Evolutionary conservation across 192 early-diverging fungal genomes (phyloP).

Genomic region (Coemansia sp.): DNA sequence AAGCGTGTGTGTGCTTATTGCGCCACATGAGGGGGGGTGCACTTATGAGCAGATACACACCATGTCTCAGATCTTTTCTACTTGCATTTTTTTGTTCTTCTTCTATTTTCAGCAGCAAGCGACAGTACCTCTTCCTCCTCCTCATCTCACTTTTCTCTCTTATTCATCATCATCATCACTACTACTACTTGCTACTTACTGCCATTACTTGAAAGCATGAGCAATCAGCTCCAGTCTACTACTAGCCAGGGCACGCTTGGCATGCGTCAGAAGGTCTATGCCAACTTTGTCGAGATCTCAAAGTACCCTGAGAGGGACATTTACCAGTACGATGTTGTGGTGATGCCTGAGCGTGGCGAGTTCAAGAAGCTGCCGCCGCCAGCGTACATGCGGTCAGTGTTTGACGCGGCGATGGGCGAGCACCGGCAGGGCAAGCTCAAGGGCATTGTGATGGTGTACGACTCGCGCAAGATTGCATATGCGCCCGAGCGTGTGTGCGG

Average conservation of each 20-base stretch:
- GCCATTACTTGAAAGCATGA: no score
- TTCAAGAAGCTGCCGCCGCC: slow-evolving; percentile 36
- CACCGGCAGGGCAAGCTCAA: slow-evolving; percentile 58
- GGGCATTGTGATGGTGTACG: slow-evolving; percentile 71
- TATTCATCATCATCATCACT: background rate
- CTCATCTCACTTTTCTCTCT: background rate
- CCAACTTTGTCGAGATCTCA: slow-evolving; percentile 79
- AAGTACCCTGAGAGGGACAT: slow-evolving; percentile 64
- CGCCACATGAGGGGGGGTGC: background rate
- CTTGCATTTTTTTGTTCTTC: background rate
- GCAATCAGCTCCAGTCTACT: background rate
- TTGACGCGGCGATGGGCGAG: slow-evolving; percentile 55
- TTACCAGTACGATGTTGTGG: slow-evolving; percentile 87
- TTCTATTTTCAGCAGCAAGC: background rate
- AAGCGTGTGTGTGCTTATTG: background rate
- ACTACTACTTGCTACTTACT: no score
- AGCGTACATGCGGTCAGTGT: slow-evolving; percentile 67
- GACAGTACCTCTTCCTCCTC: background rate
- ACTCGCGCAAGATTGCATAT: slow-evolving; percentile 81
- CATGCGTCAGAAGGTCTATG: slow-evolving; percentile 41
- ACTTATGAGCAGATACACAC: background rate
- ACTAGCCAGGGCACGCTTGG: slow-evolving; percentile 45
- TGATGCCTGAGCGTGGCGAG: slow-evolving; percentile 56
- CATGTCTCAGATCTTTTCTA: background rate
- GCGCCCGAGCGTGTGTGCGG: slow-evolving; percentile 79